A percentile compares a stretch with the other conserved stretches of the same genome.
phyloP scores from a whole-genome alignment of 257 asterid genomes.

The Solanum piurae region DNA sequence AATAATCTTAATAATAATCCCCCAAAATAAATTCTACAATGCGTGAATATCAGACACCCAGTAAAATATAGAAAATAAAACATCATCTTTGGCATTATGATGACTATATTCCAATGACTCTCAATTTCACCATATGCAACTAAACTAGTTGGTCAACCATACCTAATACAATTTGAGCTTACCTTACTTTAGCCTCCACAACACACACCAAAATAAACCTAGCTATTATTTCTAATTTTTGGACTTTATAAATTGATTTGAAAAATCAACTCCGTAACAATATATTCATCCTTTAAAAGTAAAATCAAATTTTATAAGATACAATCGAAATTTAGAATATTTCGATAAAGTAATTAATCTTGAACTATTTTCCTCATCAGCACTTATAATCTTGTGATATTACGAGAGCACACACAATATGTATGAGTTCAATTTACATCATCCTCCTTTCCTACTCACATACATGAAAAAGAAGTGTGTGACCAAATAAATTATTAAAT shows the following conservation, averaged over 20 bases:
- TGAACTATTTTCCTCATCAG: not conserved
- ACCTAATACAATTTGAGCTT: not conserved
- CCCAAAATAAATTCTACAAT: not conserved
- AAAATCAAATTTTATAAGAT: not conserved
- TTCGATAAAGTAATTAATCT: not conserved
- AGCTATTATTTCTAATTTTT: not conserved
- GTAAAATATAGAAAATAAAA: not conserved
- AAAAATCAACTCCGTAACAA: not conserved
- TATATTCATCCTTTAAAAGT: not conserved
- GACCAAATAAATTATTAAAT: not conserved
- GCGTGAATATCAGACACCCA: not conserved
- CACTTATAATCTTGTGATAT: not conserved
- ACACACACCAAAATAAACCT: not conserved
- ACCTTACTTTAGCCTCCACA: not conserved
- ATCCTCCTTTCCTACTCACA: not conserved
- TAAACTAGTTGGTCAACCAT: conserved; percentile 12
- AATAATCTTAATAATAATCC: not conserved
- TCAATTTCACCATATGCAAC: not conserved
- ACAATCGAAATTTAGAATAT: not conserved
- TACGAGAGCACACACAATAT: not conserved
- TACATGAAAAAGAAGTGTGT: not conserved
- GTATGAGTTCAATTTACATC: not conserved
- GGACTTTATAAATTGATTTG: not conserved
- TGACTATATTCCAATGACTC: not conserved
- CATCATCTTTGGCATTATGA: not conserved